Conservation (phyloP, 148 eudicot genomes). For the Silene latifolia region DNA sequence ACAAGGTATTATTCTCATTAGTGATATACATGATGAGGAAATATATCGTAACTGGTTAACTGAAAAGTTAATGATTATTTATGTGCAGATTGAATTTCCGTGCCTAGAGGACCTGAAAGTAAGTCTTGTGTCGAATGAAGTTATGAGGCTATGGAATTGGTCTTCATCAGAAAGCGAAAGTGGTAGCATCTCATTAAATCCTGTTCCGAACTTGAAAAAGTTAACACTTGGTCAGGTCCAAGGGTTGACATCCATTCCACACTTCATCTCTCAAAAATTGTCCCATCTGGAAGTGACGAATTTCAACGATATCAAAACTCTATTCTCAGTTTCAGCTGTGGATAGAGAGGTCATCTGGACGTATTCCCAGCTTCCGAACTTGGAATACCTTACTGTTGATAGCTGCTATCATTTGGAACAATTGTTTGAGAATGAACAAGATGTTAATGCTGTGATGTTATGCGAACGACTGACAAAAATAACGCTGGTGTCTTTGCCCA, state of each 20-base stretch:
- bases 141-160: neutral
- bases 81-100: slow-evolving; percentile 10
- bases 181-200: neutral
- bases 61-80: neutral
- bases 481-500: neutral
- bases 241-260: neutral
- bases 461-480: neutral
- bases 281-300: neutral
- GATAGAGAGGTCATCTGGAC: neutral
- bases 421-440: neutral
- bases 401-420: neutral
- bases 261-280: neutral
- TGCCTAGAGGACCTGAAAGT: neutral
- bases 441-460: neutral
- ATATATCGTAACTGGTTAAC: too few species aligned
- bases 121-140: neutral
- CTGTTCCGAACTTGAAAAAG: neutral
- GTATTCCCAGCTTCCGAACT: neutral
- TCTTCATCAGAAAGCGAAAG: neutral
- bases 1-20: neutral
- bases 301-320: neutral
- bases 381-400: neutral
- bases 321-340: neutral
- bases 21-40: neutral
- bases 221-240: neutral